Evolutionary conservation across 306 rosid species (phyloP).

Genomic region (Inga laurina): DNA sequence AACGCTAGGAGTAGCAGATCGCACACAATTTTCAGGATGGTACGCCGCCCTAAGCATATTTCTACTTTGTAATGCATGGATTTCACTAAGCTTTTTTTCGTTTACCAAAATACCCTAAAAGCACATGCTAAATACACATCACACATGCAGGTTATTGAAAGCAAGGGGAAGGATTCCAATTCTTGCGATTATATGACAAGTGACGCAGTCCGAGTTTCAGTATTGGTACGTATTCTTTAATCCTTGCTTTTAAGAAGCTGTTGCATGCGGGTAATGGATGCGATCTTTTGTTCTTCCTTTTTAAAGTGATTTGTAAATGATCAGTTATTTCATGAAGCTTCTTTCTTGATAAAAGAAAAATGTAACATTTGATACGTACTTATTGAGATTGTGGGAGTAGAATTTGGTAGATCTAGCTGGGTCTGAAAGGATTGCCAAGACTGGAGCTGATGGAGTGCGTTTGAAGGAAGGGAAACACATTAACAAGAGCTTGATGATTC

Average conservation of each 20-base stretch:
- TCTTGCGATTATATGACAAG: slow-evolving; percentile 45
- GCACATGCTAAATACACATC: neutral
- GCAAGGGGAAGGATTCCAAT: slow-evolving; percentile 72
- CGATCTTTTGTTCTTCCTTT: neutral
- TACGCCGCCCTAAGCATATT: slow-evolving; percentile 30
- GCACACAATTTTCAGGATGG: slow-evolving; percentile 98
- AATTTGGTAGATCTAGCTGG: slow-evolving; percentile 97
- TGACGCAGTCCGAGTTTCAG: slow-evolving; percentile 89
- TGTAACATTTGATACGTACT: neutral
- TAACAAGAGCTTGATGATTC: slow-evolving; percentile 92
- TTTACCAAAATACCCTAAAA: neutral
- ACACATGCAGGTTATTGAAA: slow-evolving; percentile 77
- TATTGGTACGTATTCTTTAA: slow-evolving; percentile 68
- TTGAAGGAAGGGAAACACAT: slow-evolving; percentile 95
- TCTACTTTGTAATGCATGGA: neutral
- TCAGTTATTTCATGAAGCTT: neutral
- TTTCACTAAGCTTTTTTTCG: neutral
- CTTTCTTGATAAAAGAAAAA: neutral
- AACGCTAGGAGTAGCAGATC: slow-evolving; percentile 95
- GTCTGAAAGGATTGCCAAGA: slow-evolving; percentile 95
- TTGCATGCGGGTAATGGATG: neutral
- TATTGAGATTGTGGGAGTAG: slow-evolving; percentile 46
- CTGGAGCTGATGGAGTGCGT: slow-evolving; percentile 96
- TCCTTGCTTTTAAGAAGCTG: slow-evolving; percentile 13
- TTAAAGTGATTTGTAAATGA: neutral